Percentiles rank a stretch among this genome's conserved stretches.
Conservation (phyloP, 257 asterid genomes). For the Primulina eburnea region DNA sequence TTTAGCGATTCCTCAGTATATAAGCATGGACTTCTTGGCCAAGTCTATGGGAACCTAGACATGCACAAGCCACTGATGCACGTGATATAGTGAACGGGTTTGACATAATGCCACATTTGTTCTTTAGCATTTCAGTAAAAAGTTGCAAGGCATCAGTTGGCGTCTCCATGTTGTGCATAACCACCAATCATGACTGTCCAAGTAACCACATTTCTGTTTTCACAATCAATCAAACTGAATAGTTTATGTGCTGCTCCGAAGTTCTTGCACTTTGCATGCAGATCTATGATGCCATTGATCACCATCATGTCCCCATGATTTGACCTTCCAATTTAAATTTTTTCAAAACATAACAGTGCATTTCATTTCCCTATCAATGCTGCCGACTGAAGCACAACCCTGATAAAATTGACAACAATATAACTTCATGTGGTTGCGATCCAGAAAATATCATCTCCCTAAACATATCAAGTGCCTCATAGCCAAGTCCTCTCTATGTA, state of each 20-base stretch:
- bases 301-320: slow-evolving; percentile 77
- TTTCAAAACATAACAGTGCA: slow-evolving; percentile 55
- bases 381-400: slow-evolving; percentile 81
- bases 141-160: slow-evolving; percentile 65
- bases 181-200: slow-evolving; percentile 97
- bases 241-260: slow-evolving; percentile 48
- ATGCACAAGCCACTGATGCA: slow-evolving; percentile 79
- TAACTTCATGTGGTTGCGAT: slow-evolving; percentile 69
- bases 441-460: slow-evolving; percentile 60
- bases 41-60: slow-evolving; percentile 58
- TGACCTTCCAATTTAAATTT: slow-evolving; percentile 39
- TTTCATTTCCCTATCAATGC: slow-evolving; percentile 67
- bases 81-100: slow-evolving; percentile 78
- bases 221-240: slow-evolving; percentile 47
- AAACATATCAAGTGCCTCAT: slow-evolving; percentile 64
- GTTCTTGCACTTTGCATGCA: slow-evolving; percentile 76
- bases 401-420: slow-evolving; percentile 72
- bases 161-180: slow-evolving; percentile 80
- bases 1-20: slow-evolving; percentile 56
- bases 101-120: slow-evolving; percentile 45
- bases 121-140: slow-evolving; percentile 56
- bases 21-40: slow-evolving; percentile 77
- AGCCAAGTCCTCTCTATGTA: slow-evolving; percentile 85
- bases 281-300: slow-evolving; percentile 70
- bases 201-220: slow-evolving; percentile 69